Evolutionary conservation across 306 rosid genomes (phyloP), one percentile per base, ranked within the genome.

Genomic region (Lathyrus sativus): DNA sequence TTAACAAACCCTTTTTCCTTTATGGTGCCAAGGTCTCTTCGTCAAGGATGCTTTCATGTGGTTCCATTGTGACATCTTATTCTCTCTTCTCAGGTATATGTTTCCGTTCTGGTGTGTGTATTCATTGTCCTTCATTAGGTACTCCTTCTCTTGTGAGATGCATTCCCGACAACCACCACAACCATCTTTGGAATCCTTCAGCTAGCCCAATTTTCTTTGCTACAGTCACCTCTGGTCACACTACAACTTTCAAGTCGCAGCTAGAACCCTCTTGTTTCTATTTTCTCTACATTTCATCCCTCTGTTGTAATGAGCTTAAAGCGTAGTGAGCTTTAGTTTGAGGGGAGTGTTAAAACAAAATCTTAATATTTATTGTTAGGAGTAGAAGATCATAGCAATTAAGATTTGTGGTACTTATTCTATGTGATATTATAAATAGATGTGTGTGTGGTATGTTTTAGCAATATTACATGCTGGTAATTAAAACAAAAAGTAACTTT

Each of bases 401-500:
- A 18, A 11, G 13, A 18, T 51, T 51, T 19, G 11, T 18, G 22
- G 12, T 19, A 19, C 24, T 51, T 51, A 19, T 51, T 51, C 58
- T 51, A 3, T 19, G 19, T 9, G 31, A 29, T 51, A 49, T 49
- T 49, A 7, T 49, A 49, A 14, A 15, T 49, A 51, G 29, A 51
- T 51, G 12, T 51, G 29, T 9, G 57, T 9, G 58, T 50, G 31
- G 28, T 19, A 51, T 51, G 31, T 51, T 51, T 51, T 51, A 26
- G 33, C 5, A 57, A 29, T 69, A 59, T 35, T 65, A 14, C 31
- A 45, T 67, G 54, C 24, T 48, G 55, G 22, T 43, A 48, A 35
- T 11, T 41, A 60, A 74, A 55, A 46, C 22, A 48, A 59, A 51
- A 54, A 17, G 37, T 78, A 49, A 78, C 73, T 70, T 71, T 69